These are phyloP conservation scores for Pistacia vera DNA, from an alignment of 345 rosid genomes.

Conservation along the genomic window DNA sequence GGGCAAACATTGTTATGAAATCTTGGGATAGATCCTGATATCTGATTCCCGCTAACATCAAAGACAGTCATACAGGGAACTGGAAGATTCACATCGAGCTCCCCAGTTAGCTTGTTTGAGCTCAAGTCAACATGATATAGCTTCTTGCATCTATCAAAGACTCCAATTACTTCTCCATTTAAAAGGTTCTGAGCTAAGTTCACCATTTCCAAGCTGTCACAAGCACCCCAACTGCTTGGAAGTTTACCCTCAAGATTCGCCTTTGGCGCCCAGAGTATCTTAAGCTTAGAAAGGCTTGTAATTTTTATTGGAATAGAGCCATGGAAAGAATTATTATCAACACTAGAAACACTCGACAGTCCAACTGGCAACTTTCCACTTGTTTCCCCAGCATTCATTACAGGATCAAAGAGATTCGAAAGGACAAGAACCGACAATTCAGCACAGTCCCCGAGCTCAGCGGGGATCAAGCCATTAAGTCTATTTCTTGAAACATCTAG, in stretches of 20 bases:
- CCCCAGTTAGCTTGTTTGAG: slow-evolving; percentile 31
- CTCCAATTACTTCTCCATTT: slow-evolving; percentile 23
- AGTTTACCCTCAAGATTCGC: slow-evolving; percentile 26
- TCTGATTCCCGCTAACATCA: slow-evolving; percentile 30
- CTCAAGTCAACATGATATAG: slow-evolving; percentile 35
- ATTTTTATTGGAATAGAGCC: slow-evolving; percentile 32
- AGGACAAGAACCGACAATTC: slow-evolving; percentile 37
- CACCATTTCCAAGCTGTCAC: slow-evolving; percentile 36
- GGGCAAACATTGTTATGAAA: slow-evolving; percentile 23
- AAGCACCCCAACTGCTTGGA: slow-evolving; percentile 29
- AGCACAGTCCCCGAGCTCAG: slow-evolving; percentile 37
- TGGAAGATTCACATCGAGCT: slow-evolving; percentile 30
- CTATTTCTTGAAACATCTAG: slow-evolving; percentile 35
- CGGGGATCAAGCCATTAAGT: slow-evolving; percentile 30
- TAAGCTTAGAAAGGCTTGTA: slow-evolving; percentile 32
- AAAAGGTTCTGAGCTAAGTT: slow-evolving; percentile 39
- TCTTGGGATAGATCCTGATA: slow-evolving; percentile 31
- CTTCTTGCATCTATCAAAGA: slow-evolving; percentile 33
- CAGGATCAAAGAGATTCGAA: slow-evolving; percentile 27
- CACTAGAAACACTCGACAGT: not conserved
- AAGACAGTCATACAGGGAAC: slow-evolving; percentile 37
- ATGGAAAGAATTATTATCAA: slow-evolving; percentile 24
- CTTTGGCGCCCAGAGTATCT: slow-evolving; percentile 35
- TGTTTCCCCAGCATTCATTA: slow-evolving; percentile 4
- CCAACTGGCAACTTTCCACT: not conserved